phyloP scores from a whole-genome alignment of 768 basidiomycete species.

The Kwoniella newhampshirensis region DNA sequence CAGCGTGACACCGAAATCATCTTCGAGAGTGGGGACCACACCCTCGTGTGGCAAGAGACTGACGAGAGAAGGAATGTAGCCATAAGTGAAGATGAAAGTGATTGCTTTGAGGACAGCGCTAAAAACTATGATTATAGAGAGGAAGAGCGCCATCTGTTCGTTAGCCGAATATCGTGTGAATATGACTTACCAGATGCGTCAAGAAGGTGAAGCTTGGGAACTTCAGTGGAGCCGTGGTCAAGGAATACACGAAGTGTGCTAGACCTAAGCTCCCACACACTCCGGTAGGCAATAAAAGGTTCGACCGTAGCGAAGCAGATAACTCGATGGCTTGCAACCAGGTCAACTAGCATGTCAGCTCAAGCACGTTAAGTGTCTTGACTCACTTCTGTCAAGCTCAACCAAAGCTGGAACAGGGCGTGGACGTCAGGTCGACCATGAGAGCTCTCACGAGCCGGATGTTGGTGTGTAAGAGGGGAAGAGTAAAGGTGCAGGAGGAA shows the following conservation, averaged over 20 bases:
- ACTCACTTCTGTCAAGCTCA: constrained; percentile 40
- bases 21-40: constrained; percentile 35
- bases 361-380: background rate
- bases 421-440: constrained; percentile 44
- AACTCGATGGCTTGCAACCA: constrained; percentile 47
- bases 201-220: constrained; percentile 49
- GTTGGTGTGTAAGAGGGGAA: constrained; percentile 47
- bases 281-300: constrained; percentile 41
- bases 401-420: constrained; percentile 47
- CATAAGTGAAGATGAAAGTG: constrained; percentile 45
- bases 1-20: constrained; percentile 45
- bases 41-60: constrained; percentile 45
- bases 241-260: constrained; percentile 41
- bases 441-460: constrained; percentile 24
- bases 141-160: constrained; percentile 38
- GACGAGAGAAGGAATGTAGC: constrained; percentile 39
- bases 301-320: constrained; percentile 19
- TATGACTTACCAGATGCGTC: constrained; percentile 41
- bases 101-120: constrained; percentile 35
- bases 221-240: constrained; percentile 42
- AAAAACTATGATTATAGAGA: constrained; percentile 34
- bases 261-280: constrained; percentile 41
- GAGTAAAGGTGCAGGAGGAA: constrained; percentile 49
- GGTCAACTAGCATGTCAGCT: constrained; percentile 34
- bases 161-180: background rate